A percentile compares a stretch with the other conserved stretches of the same genome.
Conservation (phyloP, 2,329 filamentous ascomycete genomes). For the Paramyrothecium sp. region DNA sequence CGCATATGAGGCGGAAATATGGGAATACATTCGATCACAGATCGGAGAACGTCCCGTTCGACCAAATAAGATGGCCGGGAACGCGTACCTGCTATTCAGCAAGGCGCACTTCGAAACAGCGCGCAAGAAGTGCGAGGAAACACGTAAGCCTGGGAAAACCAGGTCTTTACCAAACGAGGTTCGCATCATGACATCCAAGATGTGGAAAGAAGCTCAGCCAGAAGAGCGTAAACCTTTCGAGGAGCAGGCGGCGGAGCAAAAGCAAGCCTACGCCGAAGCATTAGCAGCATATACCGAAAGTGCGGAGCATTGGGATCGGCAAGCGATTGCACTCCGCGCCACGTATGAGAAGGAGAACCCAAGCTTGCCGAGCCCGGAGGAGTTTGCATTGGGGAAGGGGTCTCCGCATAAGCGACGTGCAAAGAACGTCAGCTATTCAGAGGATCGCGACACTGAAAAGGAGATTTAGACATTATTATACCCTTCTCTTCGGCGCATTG, state of each 20-base stretch:
- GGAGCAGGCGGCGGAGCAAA: constrained; percentile 69
- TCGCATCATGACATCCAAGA: constrained; percentile 78
- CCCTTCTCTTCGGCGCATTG: background rate
- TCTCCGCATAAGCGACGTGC: constrained; percentile 30
- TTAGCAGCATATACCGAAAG: constrained; percentile 59
- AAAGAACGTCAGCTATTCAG: constrained; percentile 37
- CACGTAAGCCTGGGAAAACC: constrained; percentile 59
- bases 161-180: constrained; percentile 76
- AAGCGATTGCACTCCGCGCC: constrained; percentile 53
- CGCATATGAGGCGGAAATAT: constrained; percentile 54
- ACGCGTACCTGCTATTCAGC: constrained; percentile 87
- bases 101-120: constrained; percentile 71
- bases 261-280: constrained; percentile 59
- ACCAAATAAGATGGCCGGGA: constrained; percentile 72
- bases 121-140: constrained; percentile 60
- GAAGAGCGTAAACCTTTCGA: constrained; percentile 77
- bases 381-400: constrained; percentile 14
- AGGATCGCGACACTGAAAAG: constrained; percentile 27
- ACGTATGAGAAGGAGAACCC: constrained; percentile 55
- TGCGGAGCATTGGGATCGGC: constrained; percentile 70
- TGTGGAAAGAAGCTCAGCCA: constrained; percentile 79
- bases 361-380: constrained; percentile 18
- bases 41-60: constrained; percentile 75
- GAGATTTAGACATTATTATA: constrained; percentile 11
- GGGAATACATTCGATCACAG: constrained; percentile 47